These are phyloP conservation scores for Kockovaella imperatae DNA, from an alignment of 768 basidiomycete genomes.

Conservation along the genomic window DNA sequence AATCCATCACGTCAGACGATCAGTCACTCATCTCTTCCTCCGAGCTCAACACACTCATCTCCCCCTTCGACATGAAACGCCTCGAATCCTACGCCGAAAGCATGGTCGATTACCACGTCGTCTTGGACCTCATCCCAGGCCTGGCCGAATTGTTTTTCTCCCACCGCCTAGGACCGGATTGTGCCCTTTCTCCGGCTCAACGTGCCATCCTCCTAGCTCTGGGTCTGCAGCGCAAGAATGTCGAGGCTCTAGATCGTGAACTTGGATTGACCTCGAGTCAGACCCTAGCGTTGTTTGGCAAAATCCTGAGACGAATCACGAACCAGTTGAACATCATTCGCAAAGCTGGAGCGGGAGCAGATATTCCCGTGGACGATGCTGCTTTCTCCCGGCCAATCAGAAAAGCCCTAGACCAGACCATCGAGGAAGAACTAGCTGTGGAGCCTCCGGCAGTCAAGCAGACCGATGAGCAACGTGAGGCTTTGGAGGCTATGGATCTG, in stretches of 20 bases:
- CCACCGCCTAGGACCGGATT: conserved; percentile 53
- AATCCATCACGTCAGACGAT: neutral
- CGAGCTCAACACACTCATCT: conserved; percentile 60
- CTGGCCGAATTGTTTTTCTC: conserved; percentile 80
- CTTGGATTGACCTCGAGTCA: conserved; percentile 78
- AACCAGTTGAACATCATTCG: conserved; percentile 68
- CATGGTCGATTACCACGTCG: conserved; percentile 91
- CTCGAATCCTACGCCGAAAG: conserved; percentile 86
- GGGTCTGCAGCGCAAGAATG: conserved; percentile 76
- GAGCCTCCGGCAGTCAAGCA: conserved; percentile 68
- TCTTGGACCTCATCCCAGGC: conserved; percentile 80
- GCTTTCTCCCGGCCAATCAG: conserved; percentile 19
- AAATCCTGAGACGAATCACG: conserved; percentile 76
- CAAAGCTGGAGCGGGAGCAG: conserved; percentile 64
- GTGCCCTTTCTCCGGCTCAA: conserved; percentile 76
- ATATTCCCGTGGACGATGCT: conserved; percentile 45
- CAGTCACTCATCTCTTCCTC: conserved; percentile 44
- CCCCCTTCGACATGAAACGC: conserved; percentile 92
- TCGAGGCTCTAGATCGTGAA: conserved; percentile 83
- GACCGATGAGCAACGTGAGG: conserved; percentile 61
- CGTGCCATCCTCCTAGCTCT: conserved; percentile 82
- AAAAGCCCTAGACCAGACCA: conserved; percentile 20
- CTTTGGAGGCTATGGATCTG: conserved; percentile 81
- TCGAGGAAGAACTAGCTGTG: conserved; percentile 57
- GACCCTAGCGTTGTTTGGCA: conserved; percentile 80